Base-by-base conservation (phyloP, 768 basidiomycete genomes). In the Tricholoma hemisulphureum region DNA sequence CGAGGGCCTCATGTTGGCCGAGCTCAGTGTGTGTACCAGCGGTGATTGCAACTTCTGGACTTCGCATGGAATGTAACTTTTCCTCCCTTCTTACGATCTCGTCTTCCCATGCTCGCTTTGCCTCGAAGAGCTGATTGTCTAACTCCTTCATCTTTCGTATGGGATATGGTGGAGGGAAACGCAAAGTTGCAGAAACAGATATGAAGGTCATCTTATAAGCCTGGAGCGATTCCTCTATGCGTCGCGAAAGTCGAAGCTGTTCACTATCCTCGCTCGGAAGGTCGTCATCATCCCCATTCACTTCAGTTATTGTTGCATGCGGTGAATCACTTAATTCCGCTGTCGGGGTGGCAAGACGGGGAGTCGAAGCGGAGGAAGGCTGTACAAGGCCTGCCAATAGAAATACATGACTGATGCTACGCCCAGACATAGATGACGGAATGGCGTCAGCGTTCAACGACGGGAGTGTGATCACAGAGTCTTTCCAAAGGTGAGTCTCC, bases 401-500 rank as follows among this genome's bases (percentile, higher is more conserved):
- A 24, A 67, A 57, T 4, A 62, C 43, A 55, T 65, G 58, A 28
- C 63, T 48, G 13, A 65, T 54, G 20, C 39, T 39, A 13, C 64
- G 73, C 28, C 67, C 65, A 24, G 55, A 68, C 55, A 69, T 60
- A 32, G 77, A 58, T 2, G 76, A 65, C 21, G 91, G 89, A 10
- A 85, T 80, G 6, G 92, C 89, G 59, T 87, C 83, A 31, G 78
- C 65, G 53, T 85, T 83, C 61, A 91, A 80, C 7, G 81, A 77
- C 11, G 89, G 89, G 23, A 91, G 69, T 0, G 87, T 86, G 58
- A 93, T 88, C 56, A 93, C 84, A 18, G 87, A 90, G 67, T 94
- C 91, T 70, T 90, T 93, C 93, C 92, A 93, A n/a, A 94, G 78
- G 66, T 91, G 90, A 0, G 91, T 93, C 75, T 99, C 96, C 67